These are phyloP conservation scores for Leishmania turanica DNA, from an alignment of 208 protist genomes.

Conservation along the genomic window DNA sequence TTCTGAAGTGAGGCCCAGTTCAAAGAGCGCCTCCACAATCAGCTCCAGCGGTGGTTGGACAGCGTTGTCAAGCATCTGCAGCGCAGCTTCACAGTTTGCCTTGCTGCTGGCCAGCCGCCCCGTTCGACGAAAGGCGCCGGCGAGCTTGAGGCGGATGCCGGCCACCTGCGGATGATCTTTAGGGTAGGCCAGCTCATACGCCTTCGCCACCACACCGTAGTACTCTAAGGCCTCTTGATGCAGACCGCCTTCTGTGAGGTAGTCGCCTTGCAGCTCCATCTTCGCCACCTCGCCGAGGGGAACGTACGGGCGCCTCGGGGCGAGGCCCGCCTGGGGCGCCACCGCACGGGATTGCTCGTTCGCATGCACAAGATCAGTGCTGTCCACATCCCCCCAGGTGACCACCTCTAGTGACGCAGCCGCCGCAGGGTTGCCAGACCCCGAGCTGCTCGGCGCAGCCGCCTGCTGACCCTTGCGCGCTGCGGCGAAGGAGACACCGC, in stretches of 20 bases:
- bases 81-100: constrained; percentile 54
- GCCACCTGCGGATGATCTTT: constrained; percentile 62
- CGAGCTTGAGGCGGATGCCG: constrained; percentile 80
- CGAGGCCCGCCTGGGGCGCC: background rate
- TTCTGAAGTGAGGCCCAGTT: constrained; percentile 79
- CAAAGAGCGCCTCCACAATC: constrained; percentile 80
- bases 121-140: constrained; percentile 81
- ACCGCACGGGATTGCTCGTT: constrained; percentile 30
- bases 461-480: constrained; percentile 22
- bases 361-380: constrained; percentile 63
- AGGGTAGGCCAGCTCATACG: constrained; percentile 84
- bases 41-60: constrained; percentile 69
- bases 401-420: constrained; percentile 23
- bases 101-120: constrained; percentile 65
- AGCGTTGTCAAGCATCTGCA: constrained; percentile 70
- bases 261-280: constrained; percentile 88
- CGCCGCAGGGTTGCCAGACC: background rate
- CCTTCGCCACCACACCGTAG: constrained; percentile 89
- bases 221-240: constrained; percentile 89
- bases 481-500: constrained; percentile 28
- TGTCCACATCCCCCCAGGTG: constrained; percentile 61
- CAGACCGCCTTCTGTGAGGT: constrained; percentile 78
- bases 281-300: constrained; percentile 85
- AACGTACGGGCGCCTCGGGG: constrained; percentile 60
- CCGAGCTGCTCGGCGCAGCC: background rate